Conservation (phyloP, 2,329 filamentous ascomycete genomes). For the Nakataea oryzae region DNA sequence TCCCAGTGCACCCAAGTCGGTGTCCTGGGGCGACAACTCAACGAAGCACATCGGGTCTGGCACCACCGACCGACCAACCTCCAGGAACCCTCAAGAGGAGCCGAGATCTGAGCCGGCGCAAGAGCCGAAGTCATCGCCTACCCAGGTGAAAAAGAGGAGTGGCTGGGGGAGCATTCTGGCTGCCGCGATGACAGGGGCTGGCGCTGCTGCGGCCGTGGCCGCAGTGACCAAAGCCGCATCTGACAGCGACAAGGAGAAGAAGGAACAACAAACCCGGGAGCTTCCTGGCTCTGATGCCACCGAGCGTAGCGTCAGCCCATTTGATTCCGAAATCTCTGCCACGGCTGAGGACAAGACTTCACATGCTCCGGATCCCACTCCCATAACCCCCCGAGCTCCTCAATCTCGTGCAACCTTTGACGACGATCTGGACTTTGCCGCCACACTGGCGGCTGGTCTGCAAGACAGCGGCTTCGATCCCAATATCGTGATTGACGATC, state of each 20-base stretch:
- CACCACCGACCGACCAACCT: slow-evolving; percentile 36
- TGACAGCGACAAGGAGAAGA: slow-evolving; percentile 3
- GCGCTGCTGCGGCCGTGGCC: background rate
- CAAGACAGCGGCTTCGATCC: slow-evolving; percentile 62
- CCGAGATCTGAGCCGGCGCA: slow-evolving; percentile 12
- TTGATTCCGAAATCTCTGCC: background rate
- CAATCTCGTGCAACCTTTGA: slow-evolving; percentile 56
- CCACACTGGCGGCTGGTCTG: slow-evolving; percentile 57
- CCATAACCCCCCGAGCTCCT: slow-evolving; percentile 30
- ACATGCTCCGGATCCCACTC: slow-evolving; percentile 48
- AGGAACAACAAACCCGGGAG: background rate
- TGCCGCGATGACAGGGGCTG: slow-evolving; percentile 10
- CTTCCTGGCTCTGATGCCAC: background rate
- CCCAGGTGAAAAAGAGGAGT: slow-evolving; percentile 17
- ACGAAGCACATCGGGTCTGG: slow-evolving; percentile 54
- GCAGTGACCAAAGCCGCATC: background rate
- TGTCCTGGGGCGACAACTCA: slow-evolving; percentile 56
- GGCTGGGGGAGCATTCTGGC: slow-evolving; percentile 41
- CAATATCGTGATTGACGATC: slow-evolving; percentile 58
- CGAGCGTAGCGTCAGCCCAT: background rate
- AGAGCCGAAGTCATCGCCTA: slow-evolving; percentile 14
- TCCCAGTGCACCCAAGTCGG: slow-evolving; percentile 34
- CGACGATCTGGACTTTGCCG: slow-evolving; percentile 60
- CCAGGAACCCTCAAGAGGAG: background rate
- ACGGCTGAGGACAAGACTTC: slow-evolving; percentile 26